Evolutionary conservation across 73 alveolate species (phyloP).

Genomic region (Paramecium caudatum): DNA sequence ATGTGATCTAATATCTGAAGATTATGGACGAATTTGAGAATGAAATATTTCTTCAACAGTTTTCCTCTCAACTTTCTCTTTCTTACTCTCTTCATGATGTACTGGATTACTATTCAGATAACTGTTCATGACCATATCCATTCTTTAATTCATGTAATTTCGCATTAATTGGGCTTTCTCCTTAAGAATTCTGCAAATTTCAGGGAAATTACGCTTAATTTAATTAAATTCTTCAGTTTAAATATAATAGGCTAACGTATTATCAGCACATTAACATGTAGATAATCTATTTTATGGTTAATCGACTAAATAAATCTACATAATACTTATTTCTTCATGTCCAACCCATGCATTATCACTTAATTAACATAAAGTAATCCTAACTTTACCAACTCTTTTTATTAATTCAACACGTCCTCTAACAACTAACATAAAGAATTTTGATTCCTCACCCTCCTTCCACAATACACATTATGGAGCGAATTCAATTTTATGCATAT

Average conservation of each 20-base stretch:
- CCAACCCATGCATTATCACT: conserved; percentile 54
- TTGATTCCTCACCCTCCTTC: conserved; percentile 68
- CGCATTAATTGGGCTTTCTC: conserved; percentile 5
- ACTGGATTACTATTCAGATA: not conserved
- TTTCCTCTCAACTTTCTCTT: conserved; percentile 29
- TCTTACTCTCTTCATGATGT: not conserved
- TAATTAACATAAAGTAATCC: conserved; percentile 46
- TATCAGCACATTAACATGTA: conserved; percentile 17
- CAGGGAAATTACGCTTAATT: conserved; percentile 24
- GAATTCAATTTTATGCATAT: conserved; percentile 2
- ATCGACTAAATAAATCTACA: not conserved
- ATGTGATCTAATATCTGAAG: not conserved
- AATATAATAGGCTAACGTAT: conserved; percentile 31
- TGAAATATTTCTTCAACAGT: conserved; percentile 25
- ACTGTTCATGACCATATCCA: not conserved
- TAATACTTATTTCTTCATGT: conserved; percentile 35
- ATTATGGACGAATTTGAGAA: not conserved
- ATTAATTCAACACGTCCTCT: conserved; percentile 55
- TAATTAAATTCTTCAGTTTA: conserved; percentile 44
- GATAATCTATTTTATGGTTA: not conserved
- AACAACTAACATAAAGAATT: conserved; percentile 8
- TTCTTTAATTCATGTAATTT: conserved; percentile 41
- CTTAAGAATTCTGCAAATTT: not conserved
- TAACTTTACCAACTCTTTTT: not conserved
- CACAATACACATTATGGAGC: conserved; percentile 36